These are phyloP conservation scores for Colletotrichum liaoningense DNA, from an alignment of 2,329 filamentous ascomycete species.

Conservation along the genomic window DNA sequence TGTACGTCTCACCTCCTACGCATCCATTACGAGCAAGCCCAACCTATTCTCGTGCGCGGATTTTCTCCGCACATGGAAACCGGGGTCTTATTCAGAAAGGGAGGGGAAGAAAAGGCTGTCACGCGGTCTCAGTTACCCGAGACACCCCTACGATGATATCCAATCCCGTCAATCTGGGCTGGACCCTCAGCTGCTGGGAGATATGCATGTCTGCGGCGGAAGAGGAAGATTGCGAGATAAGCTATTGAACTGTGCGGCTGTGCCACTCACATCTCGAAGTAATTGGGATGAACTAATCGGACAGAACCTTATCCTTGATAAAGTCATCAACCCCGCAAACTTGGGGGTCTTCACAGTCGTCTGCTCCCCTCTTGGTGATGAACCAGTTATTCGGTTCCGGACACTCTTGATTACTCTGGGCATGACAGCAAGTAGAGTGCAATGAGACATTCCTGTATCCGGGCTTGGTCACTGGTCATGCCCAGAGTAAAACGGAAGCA, in stretches of 20 bases:
- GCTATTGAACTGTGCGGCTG: not conserved
- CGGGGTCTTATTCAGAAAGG: not conserved
- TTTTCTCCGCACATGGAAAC: not conserved
- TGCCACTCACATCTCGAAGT: not conserved
- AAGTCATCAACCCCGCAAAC: not conserved
- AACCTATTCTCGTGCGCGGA: not conserved
- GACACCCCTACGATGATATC: constrained; percentile 14
- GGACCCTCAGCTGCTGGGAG: not conserved
- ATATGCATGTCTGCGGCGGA: constrained; percentile 19
- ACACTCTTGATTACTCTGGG: not conserved
- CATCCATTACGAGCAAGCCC: not conserved
- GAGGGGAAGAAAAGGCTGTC: not conserved
- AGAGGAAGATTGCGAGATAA: constrained; percentile 19
- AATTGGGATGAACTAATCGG: not conserved
- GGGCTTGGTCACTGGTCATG: not conserved
- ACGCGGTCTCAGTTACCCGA: constrained; percentile 31
- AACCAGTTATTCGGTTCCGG: not conserved
- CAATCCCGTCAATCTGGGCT: constrained; percentile 1
- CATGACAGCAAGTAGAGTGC: no score
- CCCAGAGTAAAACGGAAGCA: not conserved
- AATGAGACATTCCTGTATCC: no score
- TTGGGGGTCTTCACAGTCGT: not conserved
- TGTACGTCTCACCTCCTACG: no score
- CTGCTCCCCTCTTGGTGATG: not conserved
- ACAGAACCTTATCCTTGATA: not conserved